Percentiles rank a stretch among this genome's conserved stretches.
Evolutionary conservation across 2,329 filamentous ascomycete genomes (phyloP).

Genomic region (Lasiodiplodia hormozganensis): DNA sequence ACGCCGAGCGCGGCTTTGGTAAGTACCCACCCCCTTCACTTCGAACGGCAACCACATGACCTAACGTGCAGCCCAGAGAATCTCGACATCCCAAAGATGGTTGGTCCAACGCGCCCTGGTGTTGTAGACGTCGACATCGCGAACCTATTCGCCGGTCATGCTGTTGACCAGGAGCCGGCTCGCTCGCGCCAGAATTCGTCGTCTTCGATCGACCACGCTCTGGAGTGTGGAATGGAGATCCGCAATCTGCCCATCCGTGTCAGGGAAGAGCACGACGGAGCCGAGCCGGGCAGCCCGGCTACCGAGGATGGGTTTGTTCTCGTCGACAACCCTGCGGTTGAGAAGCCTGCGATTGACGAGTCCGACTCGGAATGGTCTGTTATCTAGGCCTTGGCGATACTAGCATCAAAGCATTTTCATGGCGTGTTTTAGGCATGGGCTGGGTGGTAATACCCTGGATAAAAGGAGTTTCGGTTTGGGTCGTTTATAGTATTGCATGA

Average conservation of each 20-base stretch:
- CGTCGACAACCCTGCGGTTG: not conserved
- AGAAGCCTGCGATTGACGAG: not conserved
- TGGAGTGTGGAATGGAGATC: not conserved
- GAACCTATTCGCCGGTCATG: not conserved
- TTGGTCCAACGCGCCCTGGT: not conserved
- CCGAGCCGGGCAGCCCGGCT: not conserved
- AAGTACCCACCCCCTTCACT: conserved; percentile 32
- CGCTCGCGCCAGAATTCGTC: not conserved
- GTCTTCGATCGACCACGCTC: not conserved
- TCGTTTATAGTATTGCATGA: not conserved
- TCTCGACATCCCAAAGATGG: conserved; percentile 12
- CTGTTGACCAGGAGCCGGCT: not conserved
- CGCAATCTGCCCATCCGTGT: not conserved
- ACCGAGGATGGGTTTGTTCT: not conserved
- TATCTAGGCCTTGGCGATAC: not conserved
- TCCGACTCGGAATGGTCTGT: conserved; percentile 20
- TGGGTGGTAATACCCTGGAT: not conserved
- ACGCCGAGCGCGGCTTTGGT: conserved; percentile 49
- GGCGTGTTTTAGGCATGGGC: not conserved
- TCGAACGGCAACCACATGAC: not conserved
- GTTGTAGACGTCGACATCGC: not conserved
- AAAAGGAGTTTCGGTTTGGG: not conserved
- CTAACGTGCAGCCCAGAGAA: conserved; percentile 1
- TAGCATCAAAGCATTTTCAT: not conserved
- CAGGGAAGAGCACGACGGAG: not conserved